These are phyloP conservation scores for Entonaema liquescens DNA, from an alignment of 495 filamentous ascomycete species.

Conservation along the genomic window DNA sequence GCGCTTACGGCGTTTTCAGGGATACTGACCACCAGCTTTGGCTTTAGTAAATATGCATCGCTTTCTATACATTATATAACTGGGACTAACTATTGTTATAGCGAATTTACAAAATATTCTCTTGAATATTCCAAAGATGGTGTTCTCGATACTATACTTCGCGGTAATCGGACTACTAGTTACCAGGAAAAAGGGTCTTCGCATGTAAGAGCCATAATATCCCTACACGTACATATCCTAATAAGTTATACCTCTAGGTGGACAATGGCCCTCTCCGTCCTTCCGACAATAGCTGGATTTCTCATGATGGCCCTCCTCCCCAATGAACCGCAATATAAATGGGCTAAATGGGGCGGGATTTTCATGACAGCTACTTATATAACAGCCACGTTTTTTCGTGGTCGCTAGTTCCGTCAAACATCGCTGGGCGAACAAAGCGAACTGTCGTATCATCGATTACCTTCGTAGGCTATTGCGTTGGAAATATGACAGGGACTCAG, in stretches of 20 bases:
- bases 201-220: slow-evolving; percentile 22
- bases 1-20: slow-evolving; percentile 56
- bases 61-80: background rate
- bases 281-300: slow-evolving; percentile 38
- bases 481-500: slow-evolving; percentile 64
- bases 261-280: slow-evolving; percentile 34
- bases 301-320: slow-evolving; percentile 34
- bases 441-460: slow-evolving; percentile 45
- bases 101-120: slow-evolving; percentile 38
- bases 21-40: slow-evolving; percentile 56
- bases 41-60: slow-evolving; percentile 41
- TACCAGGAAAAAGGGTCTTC: slow-evolving; percentile 28
- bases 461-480: slow-evolving; percentile 56
- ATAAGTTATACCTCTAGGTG: slow-evolving; percentile 17
- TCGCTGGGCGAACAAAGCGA: slow-evolving; percentile 41
- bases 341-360: slow-evolving; percentile 38
- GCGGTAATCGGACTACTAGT: slow-evolving; percentile 11
- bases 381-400: slow-evolving; percentile 36
- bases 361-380: slow-evolving; percentile 34
- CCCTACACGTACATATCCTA: background rate
- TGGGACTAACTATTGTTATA: slow-evolving; percentile 3
- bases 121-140: slow-evolving; percentile 29
- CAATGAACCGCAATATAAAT: slow-evolving; percentile 40
- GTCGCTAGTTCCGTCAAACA: slow-evolving; percentile 42
- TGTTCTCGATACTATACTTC: slow-evolving; percentile 18